Evolutionary conservation across 2,329 filamentous ascomycete genomes (phyloP), one percentile per base, ranked within the genome.

Genomic region (Botryotinia calthae): DNA sequence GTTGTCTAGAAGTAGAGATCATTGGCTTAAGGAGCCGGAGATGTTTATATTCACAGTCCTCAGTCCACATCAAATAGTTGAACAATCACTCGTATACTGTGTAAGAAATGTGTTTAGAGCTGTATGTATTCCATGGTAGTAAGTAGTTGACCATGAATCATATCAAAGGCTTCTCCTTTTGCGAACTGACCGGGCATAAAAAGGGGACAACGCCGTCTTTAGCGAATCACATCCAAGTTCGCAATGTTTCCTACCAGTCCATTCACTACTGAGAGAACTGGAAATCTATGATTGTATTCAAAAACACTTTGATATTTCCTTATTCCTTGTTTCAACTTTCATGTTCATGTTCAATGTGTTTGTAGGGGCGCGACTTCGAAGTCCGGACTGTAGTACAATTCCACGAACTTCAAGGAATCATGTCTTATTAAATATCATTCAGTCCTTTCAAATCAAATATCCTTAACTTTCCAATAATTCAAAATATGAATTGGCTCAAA

Each of bases 51-150:
- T 65, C 62, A 48, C 42, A 64, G 10, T 22, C 28, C 1, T 28
- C 4, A 28, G 8, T 22, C 31, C 4, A 9, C n/a, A 31, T 28
- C 18, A n/a, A 63, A 63, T 31, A 20, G 28, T 46, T 16, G 10
- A 25, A 61, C 12, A 25, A 16, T 7, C 10, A 18, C 18, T 16
- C 1, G 34, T 22, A 25, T 25, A 4, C 18, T 25, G 6, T 14
- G 5, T 9, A 65, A n/a, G 6, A n/a, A n/a, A n/a, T 51, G 0
- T 1, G 6, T 37, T 10, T 12, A 18, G 2, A 10, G 2, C 12
- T 37, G 22, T 5, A 7, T 6, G n/a, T 9, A 37, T 14, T 66
- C 1, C 25, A n/a, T 34, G 34, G 16, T 7, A 9, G 5, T n/a
- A 14, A n/a, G 20, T 16, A 48, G 37, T 14, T 34, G 34, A 12